These are phyloP conservation scores for Penicillium sp. DNA, from an alignment of 2,329 filamentous ascomycete species.

Conservation along the genomic window DNA sequence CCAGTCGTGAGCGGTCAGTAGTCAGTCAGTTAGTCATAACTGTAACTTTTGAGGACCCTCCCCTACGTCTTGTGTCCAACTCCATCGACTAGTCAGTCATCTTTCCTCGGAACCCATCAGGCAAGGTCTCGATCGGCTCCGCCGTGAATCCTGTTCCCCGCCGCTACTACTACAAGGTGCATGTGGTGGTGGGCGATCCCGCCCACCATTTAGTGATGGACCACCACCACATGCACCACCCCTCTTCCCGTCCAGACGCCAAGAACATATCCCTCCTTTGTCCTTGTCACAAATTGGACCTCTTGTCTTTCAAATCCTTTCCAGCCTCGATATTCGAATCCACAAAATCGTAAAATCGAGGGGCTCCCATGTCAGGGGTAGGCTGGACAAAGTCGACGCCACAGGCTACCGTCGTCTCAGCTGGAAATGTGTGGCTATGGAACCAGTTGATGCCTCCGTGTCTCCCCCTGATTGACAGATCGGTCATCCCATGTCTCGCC, in stretches of 20 bases:
- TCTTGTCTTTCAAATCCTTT: no score
- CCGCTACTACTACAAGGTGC: slow-evolving; percentile 23
- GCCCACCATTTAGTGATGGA: slow-evolving; percentile 2
- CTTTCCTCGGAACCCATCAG: slow-evolving; percentile 1
- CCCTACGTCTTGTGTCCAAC: not conserved
- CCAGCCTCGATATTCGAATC: not conserved
- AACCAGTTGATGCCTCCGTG: slow-evolving; percentile 6
- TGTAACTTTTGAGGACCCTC: not conserved
- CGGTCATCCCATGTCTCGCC: slow-evolving; percentile 11
- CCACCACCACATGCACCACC: slow-evolving; percentile 4
- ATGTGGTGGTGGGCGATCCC: slow-evolving; percentile 13
- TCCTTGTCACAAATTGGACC: not conserved
- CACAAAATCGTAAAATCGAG: not conserved
- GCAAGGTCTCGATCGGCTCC: slow-evolving; percentile 18
- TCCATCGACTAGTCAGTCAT: not conserved
- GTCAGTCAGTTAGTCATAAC: not conserved
- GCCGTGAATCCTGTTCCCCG: slow-evolving; percentile 21
- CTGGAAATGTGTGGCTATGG: not conserved
- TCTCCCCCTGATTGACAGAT: slow-evolving; percentile 25
- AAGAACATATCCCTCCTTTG: not conserved
- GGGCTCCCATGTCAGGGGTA: not conserved
- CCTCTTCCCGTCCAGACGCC: not conserved
- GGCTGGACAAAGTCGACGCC: slow-evolving; percentile 4
- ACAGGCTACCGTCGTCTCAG: slow-evolving; percentile 5
- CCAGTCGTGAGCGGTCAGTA: not conserved